Evolutionary conservation across 495 filamentous ascomycete genomes (phyloP), one percentile per base, ranked within the genome.

Genomic region (Aspergillus affinis): DNA sequence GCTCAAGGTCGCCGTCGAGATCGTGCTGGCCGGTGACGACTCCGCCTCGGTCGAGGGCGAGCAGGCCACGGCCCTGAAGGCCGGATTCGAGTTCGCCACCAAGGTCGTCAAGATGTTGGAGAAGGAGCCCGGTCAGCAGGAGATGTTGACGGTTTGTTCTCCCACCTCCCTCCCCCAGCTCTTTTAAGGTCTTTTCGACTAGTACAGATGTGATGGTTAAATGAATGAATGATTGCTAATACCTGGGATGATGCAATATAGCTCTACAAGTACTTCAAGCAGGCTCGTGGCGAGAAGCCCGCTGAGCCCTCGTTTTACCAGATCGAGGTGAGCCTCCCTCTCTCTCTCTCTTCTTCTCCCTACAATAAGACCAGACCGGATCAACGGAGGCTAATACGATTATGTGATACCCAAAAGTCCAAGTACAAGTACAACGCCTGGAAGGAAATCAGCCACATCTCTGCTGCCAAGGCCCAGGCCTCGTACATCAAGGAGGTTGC

Each of bases 391-490:
- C n/a, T 23, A 41, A 32, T 27, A 13, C 18, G 50, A 44, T n/a
- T 27, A 36, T 12, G 18, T 4, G 30, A 30, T 12, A 29, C 55
- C 36, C 17, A 41, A 64, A 52, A 95, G 91, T 85, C 75, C 73
- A 93, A 92, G 77, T 86, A 85, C 62, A 94, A 93, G 81, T 82
- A 85, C 78, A 80, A 81, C 36, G 87, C 86, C 19, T 97, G 91
- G 90, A 70, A 87, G 72, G 80, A 83, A 58, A 59, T 86, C 58
- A 82, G 86, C 53, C 81, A 81, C 52, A 71, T 87, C 53, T 82
- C 77, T 50, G 57, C 79, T 46, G 77, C 83, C 61, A 71, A 87
- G 57, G 90, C 91, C 9, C 85, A 93, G 84, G 82, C 83, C 69
- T 77, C 83, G 61, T 97, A 97, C 73, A 86, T 94, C 64, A 72